phyloP scores from a whole-genome alignment of 106 monocot species.

The Dioscorea alata region DNA sequence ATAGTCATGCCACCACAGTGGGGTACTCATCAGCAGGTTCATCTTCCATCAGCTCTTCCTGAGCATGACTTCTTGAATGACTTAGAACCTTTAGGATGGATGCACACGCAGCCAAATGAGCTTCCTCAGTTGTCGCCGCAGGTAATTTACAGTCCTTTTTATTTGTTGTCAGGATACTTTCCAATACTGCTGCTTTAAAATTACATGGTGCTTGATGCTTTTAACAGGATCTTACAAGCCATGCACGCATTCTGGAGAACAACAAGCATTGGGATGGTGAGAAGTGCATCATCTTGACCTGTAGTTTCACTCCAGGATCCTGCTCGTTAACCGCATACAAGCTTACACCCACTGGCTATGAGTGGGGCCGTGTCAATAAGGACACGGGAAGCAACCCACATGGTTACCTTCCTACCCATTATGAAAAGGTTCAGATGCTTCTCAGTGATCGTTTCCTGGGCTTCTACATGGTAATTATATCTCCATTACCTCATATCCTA shows the following conservation, averaged over 20 bases:
- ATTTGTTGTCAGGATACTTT: neutral
- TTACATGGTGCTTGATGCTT: neutral
- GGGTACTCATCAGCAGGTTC: conserved; percentile 94
- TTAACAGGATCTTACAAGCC: conserved; percentile 79
- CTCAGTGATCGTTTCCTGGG: conserved; percentile 97
- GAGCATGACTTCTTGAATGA: conserved; percentile 99
- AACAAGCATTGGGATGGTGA: conserved; percentile 99
- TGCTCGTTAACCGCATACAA: conserved; percentile 98
- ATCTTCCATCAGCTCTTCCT: conserved; percentile 92
- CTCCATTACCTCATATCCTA: neutral
- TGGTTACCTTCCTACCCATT: conserved; percentile 95
- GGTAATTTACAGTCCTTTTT: conserved; percentile 25
- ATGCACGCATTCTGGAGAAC: conserved; percentile 90
- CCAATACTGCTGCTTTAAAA: too few species aligned
- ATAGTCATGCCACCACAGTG: conserved; percentile 92
- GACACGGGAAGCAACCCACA: conserved; percentile 99
- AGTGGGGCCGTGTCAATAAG: conserved; percentile 98
- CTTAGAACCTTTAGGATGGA: conserved; percentile 96
- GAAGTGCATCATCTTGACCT: conserved; percentile 91
- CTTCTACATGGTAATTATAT: conserved; percentile 84
- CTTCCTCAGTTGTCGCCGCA: conserved; percentile 94
- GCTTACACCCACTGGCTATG: conserved; percentile 92
- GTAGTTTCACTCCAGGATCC: conserved; percentile 99
- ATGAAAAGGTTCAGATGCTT: conserved; percentile 99
- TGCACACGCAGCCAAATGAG: conserved; percentile 99